Evolutionary conservation across 2,329 filamentous ascomycete genomes (phyloP).

Genomic region (Cladobotryum mycophilum): DNA sequence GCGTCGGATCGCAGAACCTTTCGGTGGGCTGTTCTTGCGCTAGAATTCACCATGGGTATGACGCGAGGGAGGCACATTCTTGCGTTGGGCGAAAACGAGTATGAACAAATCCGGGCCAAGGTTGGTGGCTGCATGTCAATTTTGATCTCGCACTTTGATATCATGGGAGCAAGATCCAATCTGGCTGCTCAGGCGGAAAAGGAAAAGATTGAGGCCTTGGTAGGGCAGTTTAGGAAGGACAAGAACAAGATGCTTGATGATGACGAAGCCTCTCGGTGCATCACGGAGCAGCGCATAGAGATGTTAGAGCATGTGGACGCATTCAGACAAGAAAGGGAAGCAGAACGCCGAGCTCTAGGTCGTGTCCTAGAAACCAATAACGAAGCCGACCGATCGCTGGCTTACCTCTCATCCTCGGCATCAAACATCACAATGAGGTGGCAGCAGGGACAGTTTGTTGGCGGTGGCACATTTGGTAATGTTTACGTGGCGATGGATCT

Average conservation of each 20-base stretch:
- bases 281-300: conserved; percentile 68
- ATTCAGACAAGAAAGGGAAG: conserved; percentile 68
- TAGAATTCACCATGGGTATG: conserved; percentile 97
- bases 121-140: conserved; percentile 97
- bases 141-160: conserved; percentile 96
- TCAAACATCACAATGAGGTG: conserved; percentile 94
- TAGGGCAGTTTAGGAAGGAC: conserved; percentile 71
- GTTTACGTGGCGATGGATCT: conserved; percentile 97
- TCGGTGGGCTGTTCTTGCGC: conserved; percentile 89
- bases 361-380: conserved; percentile 90
- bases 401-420: conserved; percentile 86
- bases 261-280: conserved; percentile 71
- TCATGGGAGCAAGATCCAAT: conserved; percentile 93
- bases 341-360: conserved; percentile 80
- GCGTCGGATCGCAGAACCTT: conserved; percentile 94
- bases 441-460: conserved; percentile 98
- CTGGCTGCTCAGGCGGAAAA: conserved; percentile 91
- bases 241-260: conserved; percentile 70
- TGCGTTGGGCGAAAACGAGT: conserved; percentile 84
- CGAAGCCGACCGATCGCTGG: conserved; percentile 90
- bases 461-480: conserved; percentile 92
- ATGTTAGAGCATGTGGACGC: conserved; percentile 73
- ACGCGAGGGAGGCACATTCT: conserved; percentile 89
- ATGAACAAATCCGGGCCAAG: conserved; percentile 72
- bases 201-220: conserved; percentile 74